Conservation (phyloP, 164 flowering plant genomes). For the Warburgia ugandensis region DNA sequence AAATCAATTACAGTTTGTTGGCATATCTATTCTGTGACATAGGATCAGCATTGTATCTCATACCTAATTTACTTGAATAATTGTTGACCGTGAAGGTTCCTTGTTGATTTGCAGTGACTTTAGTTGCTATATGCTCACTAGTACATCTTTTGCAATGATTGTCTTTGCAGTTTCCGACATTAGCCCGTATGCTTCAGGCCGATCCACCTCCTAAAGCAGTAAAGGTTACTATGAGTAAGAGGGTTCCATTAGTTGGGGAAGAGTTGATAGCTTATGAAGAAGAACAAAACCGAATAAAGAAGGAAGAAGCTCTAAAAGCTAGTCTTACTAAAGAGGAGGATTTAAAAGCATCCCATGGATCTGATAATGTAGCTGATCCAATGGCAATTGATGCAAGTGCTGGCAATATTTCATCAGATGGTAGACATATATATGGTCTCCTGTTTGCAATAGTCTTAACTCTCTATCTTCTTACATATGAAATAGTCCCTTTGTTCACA, state of each 20-base stretch:
- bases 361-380: slow-evolving; percentile 60
- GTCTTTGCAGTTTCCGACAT: slow-evolving; percentile 65
- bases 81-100: too few relatives aligned
- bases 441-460: too few relatives aligned
- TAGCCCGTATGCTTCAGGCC: slow-evolving; percentile 96
- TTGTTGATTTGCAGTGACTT: too few relatives aligned
- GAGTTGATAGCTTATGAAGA: slow-evolving; percentile 95
- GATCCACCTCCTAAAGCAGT: slow-evolving; percentile 99
- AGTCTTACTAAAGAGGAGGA: slow-evolving; percentile 74
- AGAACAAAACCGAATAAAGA: slow-evolving; percentile 78
- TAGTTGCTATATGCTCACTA: background rate
- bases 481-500: too few relatives aligned
- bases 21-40: too few relatives aligned
- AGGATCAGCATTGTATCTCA: too few relatives aligned
- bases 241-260: slow-evolving; percentile 95
- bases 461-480: too few relatives aligned
- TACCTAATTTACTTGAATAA: too few relatives aligned
- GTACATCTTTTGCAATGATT: background rate
- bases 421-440: slow-evolving; percentile 30
- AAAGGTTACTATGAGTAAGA: slow-evolving; percentile 77
- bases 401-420: slow-evolving; percentile 39
- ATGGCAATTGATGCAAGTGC: slow-evolving; percentile 61
- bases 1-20: too few relatives aligned
- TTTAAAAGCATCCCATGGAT: slow-evolving; percentile 45
- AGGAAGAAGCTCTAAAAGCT: slow-evolving; percentile 87